A percentile compares a stretch with the other conserved stretches of the same genome.
Conservation (phyloP, 2,329 filamentous ascomycete species). For the Pseudogymnoascus destructans region DNA sequence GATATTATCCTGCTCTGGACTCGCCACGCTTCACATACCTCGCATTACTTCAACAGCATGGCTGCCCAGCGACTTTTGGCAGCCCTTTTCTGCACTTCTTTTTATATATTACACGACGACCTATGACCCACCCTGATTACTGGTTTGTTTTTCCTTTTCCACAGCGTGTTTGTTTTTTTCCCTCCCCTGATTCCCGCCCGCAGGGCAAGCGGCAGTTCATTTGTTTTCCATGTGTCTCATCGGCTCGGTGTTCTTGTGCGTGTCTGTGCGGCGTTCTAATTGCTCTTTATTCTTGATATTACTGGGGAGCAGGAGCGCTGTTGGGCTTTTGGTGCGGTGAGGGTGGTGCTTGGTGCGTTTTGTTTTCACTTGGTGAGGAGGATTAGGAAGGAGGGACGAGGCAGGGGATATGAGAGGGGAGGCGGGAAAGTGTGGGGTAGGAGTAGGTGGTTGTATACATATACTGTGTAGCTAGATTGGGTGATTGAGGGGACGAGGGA, state of each 20-base stretch:
- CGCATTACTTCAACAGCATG: conserved; percentile 4
- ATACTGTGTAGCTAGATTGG: conserved; percentile 6
- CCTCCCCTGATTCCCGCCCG: conserved; percentile 6
- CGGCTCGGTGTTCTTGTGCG: neutral
- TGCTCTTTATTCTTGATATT: conserved; percentile 1
- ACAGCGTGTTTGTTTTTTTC: neutral
- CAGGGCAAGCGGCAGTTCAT: conserved; percentile 8
- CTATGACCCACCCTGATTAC: conserved; percentile 1
- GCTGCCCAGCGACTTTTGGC: neutral
- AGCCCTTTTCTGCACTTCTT: neutral
- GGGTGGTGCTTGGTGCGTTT: conserved; percentile 7
- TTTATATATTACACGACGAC: conserved; percentile 9
- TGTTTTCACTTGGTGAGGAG: neutral
- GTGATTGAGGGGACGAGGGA: neutral
- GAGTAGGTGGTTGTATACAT: conserved; percentile 3
- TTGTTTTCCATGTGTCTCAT: neutral
- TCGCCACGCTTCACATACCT: neutral
- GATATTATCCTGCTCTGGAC: neutral
- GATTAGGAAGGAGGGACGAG: conserved; percentile 1
- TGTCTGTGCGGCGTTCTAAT: conserved; percentile 7
- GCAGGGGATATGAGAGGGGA: neutral
- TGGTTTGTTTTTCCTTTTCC: neutral
- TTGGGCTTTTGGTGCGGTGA: neutral
- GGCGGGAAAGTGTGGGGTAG: neutral
- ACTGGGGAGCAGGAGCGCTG: conserved; percentile 4